These are phyloP conservation scores for Taphrina communis DNA, from an alignment of 1,139 yeast species.

Conservation along the genomic window DNA sequence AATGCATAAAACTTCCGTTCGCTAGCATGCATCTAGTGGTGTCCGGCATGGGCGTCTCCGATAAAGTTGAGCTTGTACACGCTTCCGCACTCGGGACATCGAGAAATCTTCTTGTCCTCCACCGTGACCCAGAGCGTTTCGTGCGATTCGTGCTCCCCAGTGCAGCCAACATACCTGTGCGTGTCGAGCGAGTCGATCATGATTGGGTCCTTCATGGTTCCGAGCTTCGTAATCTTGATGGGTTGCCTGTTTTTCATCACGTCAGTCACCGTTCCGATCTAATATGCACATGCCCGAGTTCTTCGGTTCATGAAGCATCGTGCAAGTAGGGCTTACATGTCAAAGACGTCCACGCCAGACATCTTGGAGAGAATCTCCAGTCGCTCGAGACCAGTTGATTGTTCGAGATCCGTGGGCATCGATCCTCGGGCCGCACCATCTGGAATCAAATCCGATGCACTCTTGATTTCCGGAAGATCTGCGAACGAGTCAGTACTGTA, in stretches of 20 bases:
- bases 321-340: constrained; percentile 70
- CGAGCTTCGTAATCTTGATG: constrained; percentile 52
- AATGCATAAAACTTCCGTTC: too few species aligned
- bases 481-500: neutral
- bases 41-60: constrained; percentile 69
- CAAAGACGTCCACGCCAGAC: constrained; percentile 96
- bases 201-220: constrained; percentile 87
- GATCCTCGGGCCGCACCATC: constrained; percentile 79
- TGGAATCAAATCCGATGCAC: constrained; percentile 82
- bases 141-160: constrained; percentile 93
- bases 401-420: constrained; percentile 91
- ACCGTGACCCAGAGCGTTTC: constrained; percentile 86
- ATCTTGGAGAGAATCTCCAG: constrained; percentile 90
- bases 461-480: constrained; percentile 73
- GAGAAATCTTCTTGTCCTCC: constrained; percentile 77
- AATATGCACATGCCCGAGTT: too few species aligned
- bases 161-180: constrained; percentile 95
- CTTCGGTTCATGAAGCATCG: constrained; percentile 60
- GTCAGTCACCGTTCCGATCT: too few species aligned
- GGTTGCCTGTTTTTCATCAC: constrained; percentile 20
- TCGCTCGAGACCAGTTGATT: constrained; percentile 98
- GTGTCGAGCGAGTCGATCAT: constrained; percentile 88
- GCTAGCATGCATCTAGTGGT: constrained; percentile 45
- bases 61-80: constrained; percentile 87
- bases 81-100: constrained; percentile 99